Evolutionary conservation across 352 stramenopile genomes (phyloP).

Genomic region (Pythium myriotylum): DNA sequence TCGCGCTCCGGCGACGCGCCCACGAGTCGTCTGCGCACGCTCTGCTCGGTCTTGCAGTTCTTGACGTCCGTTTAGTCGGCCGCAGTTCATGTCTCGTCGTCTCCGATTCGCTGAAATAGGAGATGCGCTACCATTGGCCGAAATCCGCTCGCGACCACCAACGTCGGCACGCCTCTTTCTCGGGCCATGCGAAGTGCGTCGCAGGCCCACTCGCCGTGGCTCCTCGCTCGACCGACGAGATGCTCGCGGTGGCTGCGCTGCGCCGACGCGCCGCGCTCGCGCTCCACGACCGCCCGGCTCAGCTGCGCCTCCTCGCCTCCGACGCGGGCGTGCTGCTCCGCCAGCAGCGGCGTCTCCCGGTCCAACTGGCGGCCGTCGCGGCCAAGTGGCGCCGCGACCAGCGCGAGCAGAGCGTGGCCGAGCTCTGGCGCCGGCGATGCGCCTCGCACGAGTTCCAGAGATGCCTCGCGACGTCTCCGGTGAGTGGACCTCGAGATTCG

Average conservation of each 20-base stretch:
- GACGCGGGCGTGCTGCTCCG: not conserved
- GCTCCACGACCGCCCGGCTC: too few species aligned
- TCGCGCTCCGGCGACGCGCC: too few species aligned
- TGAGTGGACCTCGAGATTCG: constrained; percentile 2
- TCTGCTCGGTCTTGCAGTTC: too few species aligned
- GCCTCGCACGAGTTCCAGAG: constrained; percentile 17
- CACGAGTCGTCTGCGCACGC: too few species aligned
- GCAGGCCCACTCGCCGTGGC: constrained; percentile 6
- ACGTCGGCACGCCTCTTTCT: not conserved
- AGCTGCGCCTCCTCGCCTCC: not conserved
- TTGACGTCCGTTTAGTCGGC: too few species aligned
- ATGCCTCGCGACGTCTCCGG: constrained; percentile 23
- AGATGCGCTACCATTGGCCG: not conserved
- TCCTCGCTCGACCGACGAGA: constrained; percentile 6
- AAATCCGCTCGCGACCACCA: not conserved
- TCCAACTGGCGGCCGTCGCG: constrained; percentile 12
- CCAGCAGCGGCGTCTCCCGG: constrained; percentile 7
- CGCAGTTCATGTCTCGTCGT: not conserved
- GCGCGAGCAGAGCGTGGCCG: constrained; percentile 4
- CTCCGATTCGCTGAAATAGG: constrained; percentile 2
- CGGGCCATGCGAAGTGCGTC: constrained; percentile 11
- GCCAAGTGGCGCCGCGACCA: constrained; percentile 20
- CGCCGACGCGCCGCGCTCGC: not conserved
- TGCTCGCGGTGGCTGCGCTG: constrained; percentile 16
- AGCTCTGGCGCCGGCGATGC: constrained; percentile 22